Base-by-base conservation (phyloP, 2,329 filamentous ascomycete genomes). In the Colletotrichum tofieldiae region DNA sequence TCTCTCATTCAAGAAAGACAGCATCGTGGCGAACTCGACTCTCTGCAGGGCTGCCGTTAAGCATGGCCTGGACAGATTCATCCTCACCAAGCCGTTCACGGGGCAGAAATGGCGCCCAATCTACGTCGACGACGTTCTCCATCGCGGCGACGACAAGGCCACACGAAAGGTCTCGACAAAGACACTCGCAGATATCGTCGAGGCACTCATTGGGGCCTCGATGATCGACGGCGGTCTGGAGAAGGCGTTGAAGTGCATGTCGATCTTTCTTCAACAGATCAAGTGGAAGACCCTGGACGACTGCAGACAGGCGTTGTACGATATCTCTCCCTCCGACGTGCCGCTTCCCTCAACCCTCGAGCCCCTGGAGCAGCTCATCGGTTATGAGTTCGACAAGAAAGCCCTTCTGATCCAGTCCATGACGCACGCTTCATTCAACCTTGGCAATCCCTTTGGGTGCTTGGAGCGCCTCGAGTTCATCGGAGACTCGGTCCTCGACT, bases 401-500 rank as follows among this genome's bases (percentile, higher is more conserved):
- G 78, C 86, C 0, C 84, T 98, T 0, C 86, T 98, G 0, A 78
- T 93, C 0, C 94, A 98, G 82, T 93, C 95, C 2, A 85, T 96
- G 61, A 98, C 95, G 0, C 95, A 98, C 78, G 85, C 90, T 0
- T 95, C 93, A 0, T 86, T 79, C 76, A 81, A 79, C 54, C 68
- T 79, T 6, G 87, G 85, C 62, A 84, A 84, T 39, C 81, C 83
- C 20, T 84, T 87, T 5, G 84, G 85, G 2, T 85, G 82, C 29
- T 87, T 90, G 16, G 93, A 98, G 75, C 89, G 95, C 0, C 87
- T 98, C 1, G 96, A 98, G 78, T 98, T 96, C 77, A 84, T 98
- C 0, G 96, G 96, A 1, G 96, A 98, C 76, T 90, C 94, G 0
- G 85, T 98, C 2, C 89, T 98, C 0, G 96, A 98, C 81, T 88